Conservation (phyloP, 1,284 basidiomycete genomes). For the Sporisorium iseilematis-ciliati region DNA sequence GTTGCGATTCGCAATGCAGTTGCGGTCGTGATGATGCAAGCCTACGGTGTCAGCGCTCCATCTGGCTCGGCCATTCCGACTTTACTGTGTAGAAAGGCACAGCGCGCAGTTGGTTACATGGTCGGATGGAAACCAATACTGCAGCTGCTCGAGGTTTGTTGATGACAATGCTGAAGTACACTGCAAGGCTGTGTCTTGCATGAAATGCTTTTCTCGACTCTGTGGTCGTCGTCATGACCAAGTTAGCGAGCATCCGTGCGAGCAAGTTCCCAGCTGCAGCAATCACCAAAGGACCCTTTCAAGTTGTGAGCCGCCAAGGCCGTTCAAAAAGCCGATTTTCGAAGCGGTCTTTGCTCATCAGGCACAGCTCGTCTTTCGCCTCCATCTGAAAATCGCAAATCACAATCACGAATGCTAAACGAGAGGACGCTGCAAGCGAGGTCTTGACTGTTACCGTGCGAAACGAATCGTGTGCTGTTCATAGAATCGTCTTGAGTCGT, state of each 20-base stretch:
- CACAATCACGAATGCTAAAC: conserved; percentile 9
- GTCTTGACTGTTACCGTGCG: not conserved
- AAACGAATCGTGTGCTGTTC: not conserved
- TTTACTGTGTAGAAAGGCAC: not conserved
- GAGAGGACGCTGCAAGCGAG: not conserved
- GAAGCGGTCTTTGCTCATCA: too few species aligned
- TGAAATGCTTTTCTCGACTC: not conserved
- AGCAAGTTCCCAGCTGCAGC: not conserved
- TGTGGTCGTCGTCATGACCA: not conserved
- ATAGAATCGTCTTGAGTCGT: not conserved
- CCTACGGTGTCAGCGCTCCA: too few species aligned
- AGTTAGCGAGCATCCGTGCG: not conserved
- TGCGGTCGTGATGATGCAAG: too few species aligned
- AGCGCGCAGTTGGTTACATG: not conserved
- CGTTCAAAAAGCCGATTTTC: too few species aligned
- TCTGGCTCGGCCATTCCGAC: too few species aligned
- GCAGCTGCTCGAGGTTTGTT: not conserved
- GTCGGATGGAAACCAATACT: not conserved
- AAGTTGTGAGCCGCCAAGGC: too few species aligned
- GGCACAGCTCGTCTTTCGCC: not conserved
- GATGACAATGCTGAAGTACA: not conserved
- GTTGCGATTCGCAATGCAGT: not conserved
- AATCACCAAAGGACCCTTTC: not conserved
- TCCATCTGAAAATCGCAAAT: not conserved
- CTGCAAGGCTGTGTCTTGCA: conserved; percentile 3